phyloP scores from a whole-genome alignment of 2,329 filamentous ascomycete species.

The Calonectria henricotiae region DNA sequence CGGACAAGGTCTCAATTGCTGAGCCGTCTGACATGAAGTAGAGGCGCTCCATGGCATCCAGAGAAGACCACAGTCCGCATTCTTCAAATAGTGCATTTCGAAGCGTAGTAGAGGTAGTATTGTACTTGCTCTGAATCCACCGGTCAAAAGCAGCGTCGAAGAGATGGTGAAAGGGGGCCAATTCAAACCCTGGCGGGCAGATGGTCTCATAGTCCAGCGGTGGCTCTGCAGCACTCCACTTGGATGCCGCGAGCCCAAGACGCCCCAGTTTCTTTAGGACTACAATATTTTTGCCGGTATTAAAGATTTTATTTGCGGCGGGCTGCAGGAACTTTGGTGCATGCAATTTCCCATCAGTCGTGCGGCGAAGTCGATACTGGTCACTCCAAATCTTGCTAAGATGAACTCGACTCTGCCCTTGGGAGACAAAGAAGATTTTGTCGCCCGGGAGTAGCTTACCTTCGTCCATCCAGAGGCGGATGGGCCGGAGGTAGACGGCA shows the following conservation, averaged over 20 bases:
- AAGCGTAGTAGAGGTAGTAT: conserved; percentile 78
- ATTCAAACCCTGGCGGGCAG: conserved; percentile 63
- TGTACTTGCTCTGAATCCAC: conserved; percentile 86
- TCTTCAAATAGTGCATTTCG: conserved; percentile 77
- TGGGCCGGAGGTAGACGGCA: conserved; percentile 84
- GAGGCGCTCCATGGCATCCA: conserved; percentile 79
- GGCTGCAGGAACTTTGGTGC: conserved; percentile 84
- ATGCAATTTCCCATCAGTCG: conserved; percentile 73
- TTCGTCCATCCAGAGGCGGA: conserved; percentile 87
- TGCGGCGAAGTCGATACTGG: conserved; percentile 78
- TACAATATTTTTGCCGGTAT: conserved; percentile 89
- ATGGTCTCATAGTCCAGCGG: conserved; percentile 73
- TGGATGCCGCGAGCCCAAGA: conserved; percentile 59
- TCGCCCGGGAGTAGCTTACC: conserved; percentile 79
- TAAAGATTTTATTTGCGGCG: conserved; percentile 82
- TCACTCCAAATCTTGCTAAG: conserved; percentile 82
- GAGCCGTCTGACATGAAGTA: conserved; percentile 86
- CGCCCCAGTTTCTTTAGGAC: conserved; percentile 83
- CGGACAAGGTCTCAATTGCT: conserved; percentile 76
- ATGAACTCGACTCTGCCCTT: conserved; percentile 71
- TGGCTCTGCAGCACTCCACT: conserved; percentile 59
- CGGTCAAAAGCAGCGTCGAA: conserved; percentile 80
- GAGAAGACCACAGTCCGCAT: conserved; percentile 76
- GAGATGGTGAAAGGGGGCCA: conserved; percentile 82
- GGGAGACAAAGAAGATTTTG: conserved; percentile 83